These are phyloP conservation scores for Puccinia hordei DNA, from an alignment of 1,284 basidiomycete genomes.

Conservation along the genomic window DNA sequence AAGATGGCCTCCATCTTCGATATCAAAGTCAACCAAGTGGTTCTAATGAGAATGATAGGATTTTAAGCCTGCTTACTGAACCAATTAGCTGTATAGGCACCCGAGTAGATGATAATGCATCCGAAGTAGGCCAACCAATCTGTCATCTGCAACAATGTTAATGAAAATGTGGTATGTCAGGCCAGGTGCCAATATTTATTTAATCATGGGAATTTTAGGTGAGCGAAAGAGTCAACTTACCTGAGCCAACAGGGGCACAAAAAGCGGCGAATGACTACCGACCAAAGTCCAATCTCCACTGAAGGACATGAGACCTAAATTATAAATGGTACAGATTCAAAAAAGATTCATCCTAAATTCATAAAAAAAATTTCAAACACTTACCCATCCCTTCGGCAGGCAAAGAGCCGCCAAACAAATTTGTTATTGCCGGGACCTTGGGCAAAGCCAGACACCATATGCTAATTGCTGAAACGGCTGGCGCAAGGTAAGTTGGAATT, in stretches of 20 bases:
- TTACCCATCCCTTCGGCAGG: constrained; percentile 36
- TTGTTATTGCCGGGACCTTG: constrained; percentile 22
- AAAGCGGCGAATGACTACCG: constrained; percentile 35
- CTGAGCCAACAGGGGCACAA: constrained; percentile 26
- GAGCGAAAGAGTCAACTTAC: not conserved
- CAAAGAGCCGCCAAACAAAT: constrained; percentile 43
- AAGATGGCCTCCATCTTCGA: constrained; percentile 21
- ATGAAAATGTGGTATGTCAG: not conserved
- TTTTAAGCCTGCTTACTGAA: constrained; percentile 12
- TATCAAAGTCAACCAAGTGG: not conserved
- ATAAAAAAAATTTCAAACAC: not conserved
- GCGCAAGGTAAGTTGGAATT: constrained; percentile 40
- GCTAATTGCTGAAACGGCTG: constrained; percentile 36
- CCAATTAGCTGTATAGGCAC: constrained; percentile 27
- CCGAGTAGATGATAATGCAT: constrained; percentile 23
- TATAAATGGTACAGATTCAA: not conserved
- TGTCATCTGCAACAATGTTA: not conserved
- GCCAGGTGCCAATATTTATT: not conserved
- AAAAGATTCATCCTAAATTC: not conserved
- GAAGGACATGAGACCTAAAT: constrained; percentile 29
- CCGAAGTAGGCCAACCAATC: constrained; percentile 22
- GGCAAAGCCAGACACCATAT: constrained; percentile 46
- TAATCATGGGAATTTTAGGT: not conserved
- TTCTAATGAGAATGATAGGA: not conserved
- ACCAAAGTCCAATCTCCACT: constrained; percentile 47